phyloP scores from a whole-genome alignment of 495 filamentous ascomycete species.

The Sabuloglossum arenarium region DNA sequence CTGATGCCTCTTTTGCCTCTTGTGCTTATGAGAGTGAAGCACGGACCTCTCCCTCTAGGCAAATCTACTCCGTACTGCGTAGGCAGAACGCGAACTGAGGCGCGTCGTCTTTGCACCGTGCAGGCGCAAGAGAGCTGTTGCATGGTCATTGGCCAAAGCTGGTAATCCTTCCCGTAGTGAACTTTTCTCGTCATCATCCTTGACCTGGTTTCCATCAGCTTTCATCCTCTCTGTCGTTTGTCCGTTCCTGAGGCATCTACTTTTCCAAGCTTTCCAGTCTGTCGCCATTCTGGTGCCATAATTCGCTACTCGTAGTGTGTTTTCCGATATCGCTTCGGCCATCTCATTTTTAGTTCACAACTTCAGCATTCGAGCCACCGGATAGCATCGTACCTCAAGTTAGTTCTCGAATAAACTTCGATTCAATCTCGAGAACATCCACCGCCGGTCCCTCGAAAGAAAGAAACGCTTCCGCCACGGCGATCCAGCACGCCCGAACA shows the following conservation, averaged over 20 bases:
- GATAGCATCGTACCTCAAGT: neutral
- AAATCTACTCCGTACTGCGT: too few relatives aligned
- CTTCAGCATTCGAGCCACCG: neutral
- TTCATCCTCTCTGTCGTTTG: neutral
- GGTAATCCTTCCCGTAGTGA: neutral
- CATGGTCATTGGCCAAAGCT: neutral
- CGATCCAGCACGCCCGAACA: neutral
- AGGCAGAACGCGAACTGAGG: neutral
- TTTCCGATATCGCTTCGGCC: neutral
- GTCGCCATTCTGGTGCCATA: neutral
- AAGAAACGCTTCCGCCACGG: neutral
- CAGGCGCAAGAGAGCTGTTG: constrained; percentile 1
- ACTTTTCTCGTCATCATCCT: neutral
- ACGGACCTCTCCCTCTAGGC: constrained; percentile 1
- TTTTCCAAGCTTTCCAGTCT: neutral
- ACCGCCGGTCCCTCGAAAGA: neutral
- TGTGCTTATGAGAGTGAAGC: neutral
- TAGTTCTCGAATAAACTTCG: neutral
- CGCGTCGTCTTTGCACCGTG: neutral
- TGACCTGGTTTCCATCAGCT: neutral
- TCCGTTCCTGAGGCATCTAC: constrained; percentile 1
- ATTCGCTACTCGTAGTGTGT: neutral
- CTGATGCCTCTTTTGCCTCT: too few relatives aligned
- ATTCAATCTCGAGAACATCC: neutral
- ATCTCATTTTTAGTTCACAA: neutral